Evolutionary conservation across 176 grass and related monocot genomes (phyloP), one percentile per base, ranked within the genome.

Genomic region (Lolium rigidum): DNA sequence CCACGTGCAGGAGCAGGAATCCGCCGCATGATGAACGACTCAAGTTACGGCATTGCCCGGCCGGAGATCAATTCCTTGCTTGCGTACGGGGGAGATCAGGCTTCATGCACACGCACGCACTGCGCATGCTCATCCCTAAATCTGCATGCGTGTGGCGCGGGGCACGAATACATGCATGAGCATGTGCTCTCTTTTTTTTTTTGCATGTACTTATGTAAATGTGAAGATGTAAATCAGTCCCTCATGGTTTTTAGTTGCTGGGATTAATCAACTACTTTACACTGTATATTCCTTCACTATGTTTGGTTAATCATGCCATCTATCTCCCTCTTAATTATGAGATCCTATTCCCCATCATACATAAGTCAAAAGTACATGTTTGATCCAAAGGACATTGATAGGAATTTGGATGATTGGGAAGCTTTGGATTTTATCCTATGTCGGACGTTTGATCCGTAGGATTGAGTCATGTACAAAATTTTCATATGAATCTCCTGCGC

Each of bases 1-100:
- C 48, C 67, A 90, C 80, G 38, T 79, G 50, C 78, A 82, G 64
- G 88, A 92, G 57, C 80, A 78, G 78, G 89, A 93, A 48, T 78
- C 70, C 82, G 74, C 80, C 24, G 66, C 75, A 10, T 90, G 54
- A 72, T 62, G 28, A 4, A 9, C 6, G 0, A 2, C 28, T 31
- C 28, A 66, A 51, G 61, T 4, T 37, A 37, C 16, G 17, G 18
- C 63, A 76, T 35, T 76, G 18, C 20, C 18, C 26, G 62, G 26
- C 44, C 4, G 71, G 46, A 16, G 47, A 28, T 51, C 13, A 22
- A 26, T 74, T 49, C 70, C 70, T 22, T 73, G 43, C 11, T 73
- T 73, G 5, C 7, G 11, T 73, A 2, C 13, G 11, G 47, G n/a
- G 18, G 43, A 0, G n/a, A 73, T 46, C 70, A 48, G 17, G 46